phyloP scores from a whole-genome alignment of 768 basidiomycete genomes.

The Cantharellus cinnabarinus region DNA sequence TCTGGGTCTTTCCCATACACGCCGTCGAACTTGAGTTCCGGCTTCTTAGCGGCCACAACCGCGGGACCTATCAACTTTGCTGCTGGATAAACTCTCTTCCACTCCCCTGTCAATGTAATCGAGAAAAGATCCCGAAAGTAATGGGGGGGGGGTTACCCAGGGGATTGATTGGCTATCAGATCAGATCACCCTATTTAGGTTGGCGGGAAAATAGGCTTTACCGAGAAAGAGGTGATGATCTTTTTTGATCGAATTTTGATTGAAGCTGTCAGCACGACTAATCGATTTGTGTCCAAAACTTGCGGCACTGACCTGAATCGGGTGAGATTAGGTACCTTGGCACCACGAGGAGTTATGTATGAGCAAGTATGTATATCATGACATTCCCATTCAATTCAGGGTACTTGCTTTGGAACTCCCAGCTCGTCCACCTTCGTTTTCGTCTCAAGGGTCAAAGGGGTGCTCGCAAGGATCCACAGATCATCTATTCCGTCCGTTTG shows the following conservation, averaged over 20 bases:
- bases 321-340: conserved; percentile 19
- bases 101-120: conserved; percentile 8
- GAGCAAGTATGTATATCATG: not conserved
- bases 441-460: conserved; percentile 45
- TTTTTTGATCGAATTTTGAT: not conserved
- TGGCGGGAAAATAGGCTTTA: not conserved
- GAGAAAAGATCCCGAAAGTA: not conserved
- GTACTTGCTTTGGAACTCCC: conserved; percentile 41
- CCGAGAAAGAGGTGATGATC: conserved; percentile 17
- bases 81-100: conserved; percentile 42
- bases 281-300: conserved; percentile 8
- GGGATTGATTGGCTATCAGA: too few relatives aligned
- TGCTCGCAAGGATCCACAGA: conserved; percentile 71
- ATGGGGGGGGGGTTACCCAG: not conserved
- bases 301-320: conserved; percentile 12
- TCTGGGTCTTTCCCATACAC: conserved; percentile 19
- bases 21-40: conserved; percentile 39
- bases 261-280: not conserved
- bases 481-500: conserved; percentile 20
- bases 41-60: conserved; percentile 29
- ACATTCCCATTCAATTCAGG: not conserved
- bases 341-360: not conserved
- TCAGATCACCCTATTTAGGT: too few relatives aligned
- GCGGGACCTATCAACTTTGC: conserved; percentile 53
- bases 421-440: conserved; percentile 38